Percentiles rank a stretch among this genome's conserved stretches.
Evolutionary conservation across 495 filamentous ascomycete species (phyloP).

Genomic region (Chaetomium cochliodes): DNA sequence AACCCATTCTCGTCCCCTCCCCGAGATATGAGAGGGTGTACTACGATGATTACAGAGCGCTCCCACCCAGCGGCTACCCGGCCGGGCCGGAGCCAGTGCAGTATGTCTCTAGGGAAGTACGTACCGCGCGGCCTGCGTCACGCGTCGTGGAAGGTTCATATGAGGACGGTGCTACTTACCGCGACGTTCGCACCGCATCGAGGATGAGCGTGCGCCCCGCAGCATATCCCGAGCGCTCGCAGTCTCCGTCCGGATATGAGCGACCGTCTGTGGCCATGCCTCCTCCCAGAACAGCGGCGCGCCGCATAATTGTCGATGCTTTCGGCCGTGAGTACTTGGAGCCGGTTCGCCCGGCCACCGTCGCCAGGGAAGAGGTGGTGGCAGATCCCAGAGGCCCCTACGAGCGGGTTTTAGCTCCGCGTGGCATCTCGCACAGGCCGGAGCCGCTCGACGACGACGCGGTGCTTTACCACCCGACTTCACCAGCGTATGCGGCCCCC

Average conservation of each 20-base stretch:
- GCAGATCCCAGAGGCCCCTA: constrained; percentile 45
- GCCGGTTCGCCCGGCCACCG: constrained; percentile 46
- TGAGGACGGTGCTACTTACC: constrained; percentile 52
- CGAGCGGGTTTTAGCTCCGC: constrained; percentile 42
- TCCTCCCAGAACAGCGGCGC: constrained; percentile 55
- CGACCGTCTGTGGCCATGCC: constrained; percentile 50
- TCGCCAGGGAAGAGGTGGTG: constrained; percentile 46
- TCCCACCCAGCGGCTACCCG: constrained; percentile 32
- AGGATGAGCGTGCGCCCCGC: constrained; percentile 48
- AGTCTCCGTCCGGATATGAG: constrained; percentile 57
- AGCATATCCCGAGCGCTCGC: constrained; percentile 56
- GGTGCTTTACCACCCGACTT: constrained; percentile 46
- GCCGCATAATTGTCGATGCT: constrained; percentile 66
- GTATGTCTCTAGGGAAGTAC: constrained; percentile 46
- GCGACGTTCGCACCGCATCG: constrained; percentile 44
- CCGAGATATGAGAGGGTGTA: constrained; percentile 41
- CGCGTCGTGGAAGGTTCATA: constrained; percentile 48
- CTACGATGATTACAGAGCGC: constrained; percentile 40
- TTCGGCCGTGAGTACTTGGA: constrained; percentile 70
- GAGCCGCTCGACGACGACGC: constrained; percentile 49
- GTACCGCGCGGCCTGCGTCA: constrained; percentile 57
- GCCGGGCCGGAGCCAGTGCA: constrained; percentile 30
- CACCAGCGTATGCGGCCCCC: constrained; percentile 40
- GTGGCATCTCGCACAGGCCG: constrained; percentile 54
- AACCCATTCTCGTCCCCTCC: constrained; percentile 27